Conservation (phyloP, 1,284 basidiomycete genomes). For the Boletus sp. region DNA sequence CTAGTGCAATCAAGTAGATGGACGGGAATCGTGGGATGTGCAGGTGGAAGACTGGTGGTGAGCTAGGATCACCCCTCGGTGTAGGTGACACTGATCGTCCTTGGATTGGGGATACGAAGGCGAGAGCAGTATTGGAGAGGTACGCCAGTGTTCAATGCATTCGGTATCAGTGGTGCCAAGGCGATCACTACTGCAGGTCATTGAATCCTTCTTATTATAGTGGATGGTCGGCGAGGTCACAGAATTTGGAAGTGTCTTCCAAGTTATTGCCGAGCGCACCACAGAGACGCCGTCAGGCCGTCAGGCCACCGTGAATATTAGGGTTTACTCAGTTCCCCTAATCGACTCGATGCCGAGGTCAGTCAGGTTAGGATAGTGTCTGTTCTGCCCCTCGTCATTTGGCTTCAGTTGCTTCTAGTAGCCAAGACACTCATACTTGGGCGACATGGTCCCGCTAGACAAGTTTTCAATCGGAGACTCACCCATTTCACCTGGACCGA, state of each 20-base stretch:
- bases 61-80: slow-evolving; percentile 55
- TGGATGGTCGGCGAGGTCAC: slow-evolving; percentile 72
- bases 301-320: slow-evolving; percentile 61
- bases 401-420: slow-evolving; percentile 61
- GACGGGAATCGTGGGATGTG: slow-evolving; percentile 55
- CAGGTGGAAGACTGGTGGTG: slow-evolving; percentile 51
- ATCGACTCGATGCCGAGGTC: slow-evolving; percentile 73
- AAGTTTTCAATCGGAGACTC: slow-evolving; percentile 86
- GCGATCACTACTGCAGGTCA: slow-evolving; percentile 46
- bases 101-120: slow-evolving; percentile 30
- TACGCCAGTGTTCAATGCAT: slow-evolving; percentile 27
- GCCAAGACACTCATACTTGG: slow-evolving; percentile 72
- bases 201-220: slow-evolving; percentile 76
- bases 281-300: slow-evolving; percentile 56
- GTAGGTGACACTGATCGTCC: slow-evolving; percentile 46
- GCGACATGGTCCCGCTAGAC: slow-evolving; percentile 65
- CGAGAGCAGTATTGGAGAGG: slow-evolving; percentile 48
- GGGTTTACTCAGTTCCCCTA: slow-evolving; percentile 48
- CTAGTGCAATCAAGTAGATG: slow-evolving; percentile 50
- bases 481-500: slow-evolving; percentile 67
- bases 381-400: not conserved
- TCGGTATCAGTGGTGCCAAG: not conserved
- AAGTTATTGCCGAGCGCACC: slow-evolving; percentile 66
- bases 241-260: slow-evolving; percentile 78
- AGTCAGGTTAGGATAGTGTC: slow-evolving; percentile 13